Evolutionary conservation across 148 eudicot genomes (phyloP), one percentile per base, ranked within the genome.

Genomic region (Salicornia ramosissima): DNA sequence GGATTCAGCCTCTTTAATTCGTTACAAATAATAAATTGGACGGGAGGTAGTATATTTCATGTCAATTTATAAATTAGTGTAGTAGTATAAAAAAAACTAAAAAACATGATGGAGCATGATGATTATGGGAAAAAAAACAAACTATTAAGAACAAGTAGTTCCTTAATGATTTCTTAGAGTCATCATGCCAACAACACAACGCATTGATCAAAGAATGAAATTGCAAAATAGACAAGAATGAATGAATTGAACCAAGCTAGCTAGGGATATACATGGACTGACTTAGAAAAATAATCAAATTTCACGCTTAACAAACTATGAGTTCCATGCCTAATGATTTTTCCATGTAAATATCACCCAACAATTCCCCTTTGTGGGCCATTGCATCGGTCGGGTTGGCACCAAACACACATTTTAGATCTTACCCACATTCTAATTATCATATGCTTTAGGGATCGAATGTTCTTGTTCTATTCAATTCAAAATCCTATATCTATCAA

Each of bases 321-420:
- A 18, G n/a, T 63, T 72, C 45, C 75, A 72, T 72, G 67, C 75
- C 60, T 72, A 72, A 72, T 72, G 62, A 72, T 72, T 72, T 51
- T 39, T 12, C 58, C 16, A 71, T 36, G 43, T 60, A 25, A 6
- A 60, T 34, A 33, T 34, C 19, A 10, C 5, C 64, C 25, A 60
- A 60, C 64, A 60, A 18, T 58, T 34, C 45, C 14, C 25, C 45
- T 60, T 60, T 60, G 64, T 60, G 64, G 64, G 64, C 64, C 64
- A 60, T 2, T 10, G 43, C 64, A 60, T 60, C 34, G 64, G 64
- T 60, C 64, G 64, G 24, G 18, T 31, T 60, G 43, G 25, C 43
- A 60, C 31, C 64, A 33, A 60, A 33, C 64, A 60, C 25, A 19
- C 15, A 16, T 60, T 60, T 60, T 34, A 5, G 15, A 19, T 34